These are phyloP conservation scores for Claviceps sp. DNA, from an alignment of 2,329 filamentous ascomycete species.

Conservation along the genomic window DNA sequence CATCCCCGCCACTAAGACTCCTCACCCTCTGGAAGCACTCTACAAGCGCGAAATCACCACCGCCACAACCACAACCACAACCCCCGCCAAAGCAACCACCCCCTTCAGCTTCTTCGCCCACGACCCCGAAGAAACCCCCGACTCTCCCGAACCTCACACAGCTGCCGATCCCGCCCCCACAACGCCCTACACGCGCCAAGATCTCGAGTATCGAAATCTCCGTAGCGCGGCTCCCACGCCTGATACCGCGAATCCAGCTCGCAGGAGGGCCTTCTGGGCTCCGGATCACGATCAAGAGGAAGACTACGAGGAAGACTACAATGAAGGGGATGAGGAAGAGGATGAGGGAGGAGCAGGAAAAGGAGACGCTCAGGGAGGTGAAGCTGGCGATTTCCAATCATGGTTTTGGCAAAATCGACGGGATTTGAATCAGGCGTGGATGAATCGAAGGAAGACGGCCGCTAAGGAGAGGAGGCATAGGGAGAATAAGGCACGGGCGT, in stretches of 20 bases:
- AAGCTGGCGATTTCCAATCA: slow-evolving; percentile 44
- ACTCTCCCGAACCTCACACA: slow-evolving; percentile 25
- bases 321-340: slow-evolving; percentile 15
- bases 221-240: slow-evolving; percentile 89
- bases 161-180: slow-evolving; percentile 26
- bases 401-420: slow-evolving; percentile 58
- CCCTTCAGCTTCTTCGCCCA: slow-evolving; percentile 64
- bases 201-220: slow-evolving; percentile 60
- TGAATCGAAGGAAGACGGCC: slow-evolving; percentile 46
- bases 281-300: slow-evolving; percentile 21
- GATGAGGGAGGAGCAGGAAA: slow-evolving; percentile 5
- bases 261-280: slow-evolving; percentile 47
- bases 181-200: slow-evolving; percentile 72
- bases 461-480: slow-evolving; percentile 54
- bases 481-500: slow-evolving; percentile 46
- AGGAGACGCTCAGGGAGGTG: slow-evolving; percentile 8
- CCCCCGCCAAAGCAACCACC: slow-evolving; percentile 27
- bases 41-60: slow-evolving; percentile 56
- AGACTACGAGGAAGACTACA: slow-evolving; percentile 11
- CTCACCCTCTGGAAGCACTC: slow-evolving; percentile 79
- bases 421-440: slow-evolving; percentile 53
- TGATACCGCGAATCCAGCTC: slow-evolving; percentile 70
- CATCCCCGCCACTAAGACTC: slow-evolving; percentile 36
- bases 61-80: slow-evolving; percentile 11
- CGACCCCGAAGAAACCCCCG: slow-evolving; percentile 30